phyloP scores from a whole-genome alignment of 2,329 filamentous ascomycete species.

The Calycina herbarum region DNA sequence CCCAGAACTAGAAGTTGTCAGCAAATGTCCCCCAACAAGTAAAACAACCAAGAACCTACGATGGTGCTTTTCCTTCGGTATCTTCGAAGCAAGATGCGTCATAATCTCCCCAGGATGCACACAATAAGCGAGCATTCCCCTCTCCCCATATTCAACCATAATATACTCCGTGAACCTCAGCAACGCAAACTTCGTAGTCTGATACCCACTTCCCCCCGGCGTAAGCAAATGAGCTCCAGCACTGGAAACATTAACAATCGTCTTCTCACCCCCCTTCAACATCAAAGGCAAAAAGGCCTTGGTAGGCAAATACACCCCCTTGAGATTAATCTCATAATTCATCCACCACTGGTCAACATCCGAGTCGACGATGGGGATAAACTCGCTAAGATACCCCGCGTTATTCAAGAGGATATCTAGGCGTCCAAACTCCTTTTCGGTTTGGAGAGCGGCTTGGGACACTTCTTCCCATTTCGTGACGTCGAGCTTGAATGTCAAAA shows the following conservation, averaged over 20 bases:
- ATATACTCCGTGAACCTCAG: constrained; percentile 51
- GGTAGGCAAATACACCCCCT: constrained; percentile 25
- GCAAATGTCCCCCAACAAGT: background rate
- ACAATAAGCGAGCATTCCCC: constrained; percentile 44
- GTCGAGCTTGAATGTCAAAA: constrained; percentile 26
- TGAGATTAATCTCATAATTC: constrained; percentile 29
- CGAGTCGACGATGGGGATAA: constrained; percentile 17
- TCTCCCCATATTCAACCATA: constrained; percentile 45
- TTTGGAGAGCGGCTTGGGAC: constrained; percentile 16
- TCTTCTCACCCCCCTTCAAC: constrained; percentile 39
- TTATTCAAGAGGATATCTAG: constrained; percentile 34
- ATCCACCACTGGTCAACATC: constrained; percentile 26
- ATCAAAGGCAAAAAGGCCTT: constrained; percentile 26
- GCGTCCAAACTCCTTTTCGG: constrained; percentile 24
- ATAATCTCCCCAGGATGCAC: constrained; percentile 43
- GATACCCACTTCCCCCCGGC: constrained; percentile 46
- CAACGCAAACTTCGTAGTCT: constrained; percentile 50
- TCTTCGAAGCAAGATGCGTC: constrained; percentile 41
- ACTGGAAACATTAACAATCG: constrained; percentile 50
- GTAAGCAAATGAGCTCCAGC: constrained; percentile 43
- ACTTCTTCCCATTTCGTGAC: constrained; percentile 21
- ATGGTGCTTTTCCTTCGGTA: constrained; percentile 36
- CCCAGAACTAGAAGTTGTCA: constrained; percentile 29
- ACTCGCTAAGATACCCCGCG: constrained; percentile 26
- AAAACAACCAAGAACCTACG: constrained; percentile 19